Percentiles rank a stretch among this genome's conserved stretches.
These are phyloP conservation scores for Pythium phragmitis DNA, from an alignment of 352 stramenopile genomes.

Conservation along the genomic window DNA sequence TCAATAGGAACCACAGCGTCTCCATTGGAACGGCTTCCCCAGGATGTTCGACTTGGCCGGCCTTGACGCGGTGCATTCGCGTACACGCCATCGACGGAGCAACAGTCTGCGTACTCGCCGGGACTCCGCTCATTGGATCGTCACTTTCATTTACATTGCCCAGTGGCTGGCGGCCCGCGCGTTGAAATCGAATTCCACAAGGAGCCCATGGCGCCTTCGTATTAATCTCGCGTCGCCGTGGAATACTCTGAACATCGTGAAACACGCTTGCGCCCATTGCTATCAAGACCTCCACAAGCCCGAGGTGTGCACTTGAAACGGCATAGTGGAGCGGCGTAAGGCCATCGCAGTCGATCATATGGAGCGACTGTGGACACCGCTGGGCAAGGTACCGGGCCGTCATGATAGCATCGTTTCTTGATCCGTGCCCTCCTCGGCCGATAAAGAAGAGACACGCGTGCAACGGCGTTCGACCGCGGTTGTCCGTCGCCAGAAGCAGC, in stretches of 20 bases:
- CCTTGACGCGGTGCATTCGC: conserved; percentile 19
- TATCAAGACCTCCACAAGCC: conserved; percentile 45
- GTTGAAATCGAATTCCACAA: conserved; percentile 30
- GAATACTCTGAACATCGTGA: neutral
- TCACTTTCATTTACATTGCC: neutral
- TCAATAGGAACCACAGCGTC: conserved; percentile 25
- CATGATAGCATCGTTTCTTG: conserved; percentile 7
- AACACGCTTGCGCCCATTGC: conserved; percentile 35
- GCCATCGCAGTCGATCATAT: conserved; percentile 42
- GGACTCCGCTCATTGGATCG: neutral
- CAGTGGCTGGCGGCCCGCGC: neutral
- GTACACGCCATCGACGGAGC: conserved; percentile 17
- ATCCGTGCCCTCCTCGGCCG: neutral
- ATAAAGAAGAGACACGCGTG: conserved; percentile 9
- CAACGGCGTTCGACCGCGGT: conserved; percentile 45
- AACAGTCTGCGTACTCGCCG: neutral
- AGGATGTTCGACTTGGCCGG: conserved; percentile 12
- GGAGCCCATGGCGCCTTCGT: conserved; percentile 38
- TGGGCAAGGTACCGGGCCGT: conserved; percentile 31
- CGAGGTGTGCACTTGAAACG: conserved; percentile 32
- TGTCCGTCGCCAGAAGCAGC: conserved; percentile 37
- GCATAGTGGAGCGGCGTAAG: conserved; percentile 49
- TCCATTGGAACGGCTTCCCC: conserved; percentile 18
- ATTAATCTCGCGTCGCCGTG: neutral
- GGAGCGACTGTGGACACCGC: conserved; percentile 33